Conservation (phyloP, 1,284 basidiomycete genomes). For the Ustilago trichophora region DNA sequence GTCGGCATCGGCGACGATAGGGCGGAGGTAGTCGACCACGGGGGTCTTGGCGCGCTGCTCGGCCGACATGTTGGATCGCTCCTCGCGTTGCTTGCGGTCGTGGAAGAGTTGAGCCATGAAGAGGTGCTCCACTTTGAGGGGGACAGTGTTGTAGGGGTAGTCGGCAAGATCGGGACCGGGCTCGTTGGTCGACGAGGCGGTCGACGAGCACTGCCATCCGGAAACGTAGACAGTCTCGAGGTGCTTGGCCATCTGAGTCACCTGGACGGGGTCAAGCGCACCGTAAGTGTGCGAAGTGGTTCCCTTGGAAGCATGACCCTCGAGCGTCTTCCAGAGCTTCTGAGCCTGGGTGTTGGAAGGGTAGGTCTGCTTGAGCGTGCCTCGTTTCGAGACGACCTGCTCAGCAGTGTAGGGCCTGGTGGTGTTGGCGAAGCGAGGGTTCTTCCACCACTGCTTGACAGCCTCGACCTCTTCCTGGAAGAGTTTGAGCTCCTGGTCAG, state of each 20-base stretch:
- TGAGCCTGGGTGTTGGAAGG: constrained; percentile 85
- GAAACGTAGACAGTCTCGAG: constrained; percentile 67
- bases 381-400: constrained; percentile 92
- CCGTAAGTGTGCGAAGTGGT: constrained; percentile 92
- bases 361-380: constrained; percentile 84
- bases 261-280: constrained; percentile 95
- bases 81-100: constrained; percentile 71
- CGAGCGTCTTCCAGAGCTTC: constrained; percentile 82
- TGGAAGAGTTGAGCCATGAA: constrained; percentile 75
- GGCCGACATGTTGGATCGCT: constrained; percentile 74
- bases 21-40: constrained; percentile 68
- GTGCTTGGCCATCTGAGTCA: constrained; percentile 69
- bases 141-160: constrained; percentile 74
- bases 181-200: constrained; percentile 66
- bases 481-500: constrained; percentile 63
- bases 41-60: constrained; percentile 71
- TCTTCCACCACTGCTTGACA: constrained; percentile 93
- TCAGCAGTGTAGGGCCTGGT: constrained; percentile 90
- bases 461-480: constrained; percentile 84
- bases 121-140: constrained; percentile 74
- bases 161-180: constrained; percentile 68
- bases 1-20: constrained; percentile 69
- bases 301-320: constrained; percentile 69
- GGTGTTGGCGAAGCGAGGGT: constrained; percentile 82
- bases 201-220: constrained; percentile 65